A percentile compares a stretch with the other conserved stretches of the same genome.
Evolutionary conservation across 305 asterid species (phyloP).

Genomic region (Fraxinus ornus): DNA sequence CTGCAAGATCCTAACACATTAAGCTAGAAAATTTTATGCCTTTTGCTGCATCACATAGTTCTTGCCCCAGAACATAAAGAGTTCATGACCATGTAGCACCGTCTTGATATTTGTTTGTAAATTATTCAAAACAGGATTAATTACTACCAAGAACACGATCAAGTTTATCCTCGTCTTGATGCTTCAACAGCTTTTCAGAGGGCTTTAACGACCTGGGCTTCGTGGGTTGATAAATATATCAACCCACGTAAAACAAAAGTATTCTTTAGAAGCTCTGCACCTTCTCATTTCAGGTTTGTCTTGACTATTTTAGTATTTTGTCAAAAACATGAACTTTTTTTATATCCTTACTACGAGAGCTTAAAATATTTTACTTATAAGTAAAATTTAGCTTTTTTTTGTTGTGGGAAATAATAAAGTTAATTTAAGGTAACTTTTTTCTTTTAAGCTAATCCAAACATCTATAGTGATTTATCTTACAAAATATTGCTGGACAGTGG

Average conservation of each 20-base stretch:
- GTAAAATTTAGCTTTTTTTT: not conserved
- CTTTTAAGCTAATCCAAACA: not conserved
- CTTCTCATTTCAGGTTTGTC: slow-evolving; percentile 89
- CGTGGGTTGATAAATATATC: slow-evolving; percentile 76
- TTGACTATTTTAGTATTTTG: not conserved
- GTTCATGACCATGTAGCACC: not conserved
- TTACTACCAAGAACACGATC: slow-evolving; percentile 81
- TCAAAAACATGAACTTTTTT: not conserved
- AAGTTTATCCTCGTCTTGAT: slow-evolving; percentile 68
- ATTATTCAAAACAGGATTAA: slow-evolving; percentile 50
- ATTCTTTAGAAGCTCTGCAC: slow-evolving; percentile 89
- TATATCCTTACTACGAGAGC: not conserved
- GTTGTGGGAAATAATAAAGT: not conserved
- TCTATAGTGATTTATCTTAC: not conserved
- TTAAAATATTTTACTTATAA: not conserved
- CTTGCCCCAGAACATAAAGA: not conserved
- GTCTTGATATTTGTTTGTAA: not conserved
- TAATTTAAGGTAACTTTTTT: not conserved
- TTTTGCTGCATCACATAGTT: not conserved
- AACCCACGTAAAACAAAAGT: slow-evolving; percentile 62
- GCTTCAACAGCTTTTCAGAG: slow-evolving; percentile 61
- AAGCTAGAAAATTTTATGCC: not conserved
- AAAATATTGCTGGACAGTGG: slow-evolving; percentile 46
- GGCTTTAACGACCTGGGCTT: slow-evolving; percentile 77
- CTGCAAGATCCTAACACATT: too few species aligned